Conservation (phyloP, 2,329 filamentous ascomycete genomes). For the Emmonsia crescens region DNA sequence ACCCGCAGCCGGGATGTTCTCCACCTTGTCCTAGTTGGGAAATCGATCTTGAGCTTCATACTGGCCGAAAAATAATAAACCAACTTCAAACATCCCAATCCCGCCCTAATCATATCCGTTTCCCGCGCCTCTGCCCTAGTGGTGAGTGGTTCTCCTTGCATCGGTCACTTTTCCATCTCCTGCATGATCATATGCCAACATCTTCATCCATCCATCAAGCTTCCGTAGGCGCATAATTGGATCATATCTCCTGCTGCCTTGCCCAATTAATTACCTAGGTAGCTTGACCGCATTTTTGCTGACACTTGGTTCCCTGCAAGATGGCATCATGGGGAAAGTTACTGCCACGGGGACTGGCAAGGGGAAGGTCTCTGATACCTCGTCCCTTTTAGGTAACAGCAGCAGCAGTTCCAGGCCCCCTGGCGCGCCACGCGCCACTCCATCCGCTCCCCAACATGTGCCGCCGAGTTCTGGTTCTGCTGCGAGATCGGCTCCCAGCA, state of each 20-base stretch:
- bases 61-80: neutral
- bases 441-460: neutral
- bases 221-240: neutral
- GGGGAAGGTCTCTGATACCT: neutral
- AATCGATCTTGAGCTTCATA: slow-evolving; percentile 9
- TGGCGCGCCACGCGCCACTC: slow-evolving; percentile 2
- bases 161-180: neutral
- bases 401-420: neutral
- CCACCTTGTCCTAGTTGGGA: slow-evolving; percentile 11
- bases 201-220: neutral
- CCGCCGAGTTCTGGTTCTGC: slow-evolving; percentile 4
- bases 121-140: neutral
- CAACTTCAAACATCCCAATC: neutral
- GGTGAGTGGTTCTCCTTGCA: neutral
- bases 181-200: neutral
- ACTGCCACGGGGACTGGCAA: slow-evolving; percentile 8
- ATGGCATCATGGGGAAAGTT: slow-evolving; percentile 23
- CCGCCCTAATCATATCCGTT: neutral
- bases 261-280: neutral
- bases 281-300: neutral
- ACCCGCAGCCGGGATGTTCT: neutral
- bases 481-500: neutral
- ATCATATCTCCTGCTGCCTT: neutral
- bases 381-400: neutral
- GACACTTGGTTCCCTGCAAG: slow-evolving; percentile 1